Evolutionary conservation across 768 basidiomycete genomes (phyloP).

Genomic region (Collybiopsis confluens): DNA sequence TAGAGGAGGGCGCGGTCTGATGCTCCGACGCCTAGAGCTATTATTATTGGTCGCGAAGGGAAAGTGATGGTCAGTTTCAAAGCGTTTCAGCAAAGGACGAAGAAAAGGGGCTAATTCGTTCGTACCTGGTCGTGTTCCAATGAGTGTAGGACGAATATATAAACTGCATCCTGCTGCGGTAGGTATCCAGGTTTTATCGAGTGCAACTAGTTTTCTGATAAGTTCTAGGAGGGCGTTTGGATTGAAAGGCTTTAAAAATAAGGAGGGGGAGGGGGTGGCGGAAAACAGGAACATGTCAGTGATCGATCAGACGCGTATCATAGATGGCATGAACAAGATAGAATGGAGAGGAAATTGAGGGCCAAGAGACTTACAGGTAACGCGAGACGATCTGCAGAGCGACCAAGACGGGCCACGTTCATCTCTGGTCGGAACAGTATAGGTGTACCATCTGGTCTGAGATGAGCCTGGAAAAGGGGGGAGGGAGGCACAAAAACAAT

Average conservation of each 20-base stretch:
- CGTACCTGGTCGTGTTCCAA: conserved; percentile 42
- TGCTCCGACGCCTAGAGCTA: conserved; percentile 57
- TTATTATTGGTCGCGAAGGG: too few relatives aligned
- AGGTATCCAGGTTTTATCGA: conserved; percentile 86
- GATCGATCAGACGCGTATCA: too few relatives aligned
- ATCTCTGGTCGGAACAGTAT: conserved; percentile 78
- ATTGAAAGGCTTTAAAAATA: conserved; percentile 81
- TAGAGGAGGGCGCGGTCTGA: conserved; percentile 72
- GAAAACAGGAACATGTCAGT: too few relatives aligned
- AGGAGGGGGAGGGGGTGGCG: too few relatives aligned
- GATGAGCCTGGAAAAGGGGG: too few relatives aligned
- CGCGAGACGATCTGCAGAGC: conserved; percentile 66
- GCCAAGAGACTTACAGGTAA: conserved; percentile 30
- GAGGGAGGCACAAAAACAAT: too few relatives aligned
- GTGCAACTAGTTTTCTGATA: conserved; percentile 65
- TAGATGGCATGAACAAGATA: too few relatives aligned
- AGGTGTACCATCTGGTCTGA: conserved; percentile 63
- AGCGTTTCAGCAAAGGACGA: background rate
- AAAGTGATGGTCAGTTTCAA: background rate
- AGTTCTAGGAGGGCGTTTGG: conserved; percentile 61
- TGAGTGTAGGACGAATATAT: conserved; percentile 83
- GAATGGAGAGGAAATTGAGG: too few relatives aligned
- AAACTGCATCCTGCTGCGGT: conserved; percentile 67
- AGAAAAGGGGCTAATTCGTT: too few relatives aligned
- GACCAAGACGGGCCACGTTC: conserved; percentile 80